phyloP scores from a whole-genome alignment of 768 basidiomycete species.

The Cantharellus anzutake region DNA sequence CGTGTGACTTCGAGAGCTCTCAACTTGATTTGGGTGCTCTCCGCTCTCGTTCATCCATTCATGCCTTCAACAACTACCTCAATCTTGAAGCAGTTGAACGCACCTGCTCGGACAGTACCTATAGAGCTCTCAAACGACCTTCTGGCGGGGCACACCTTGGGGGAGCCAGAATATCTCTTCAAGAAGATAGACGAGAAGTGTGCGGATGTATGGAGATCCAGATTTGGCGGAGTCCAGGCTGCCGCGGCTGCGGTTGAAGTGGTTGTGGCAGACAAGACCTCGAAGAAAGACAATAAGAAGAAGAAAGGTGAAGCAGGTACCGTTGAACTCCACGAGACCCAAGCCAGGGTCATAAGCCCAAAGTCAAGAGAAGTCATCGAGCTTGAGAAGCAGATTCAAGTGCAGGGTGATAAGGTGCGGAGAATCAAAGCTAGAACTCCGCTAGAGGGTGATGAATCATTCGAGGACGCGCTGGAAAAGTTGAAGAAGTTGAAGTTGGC shows the following conservation, averaged over 20 bases:
- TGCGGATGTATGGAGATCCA: constrained; percentile 61
- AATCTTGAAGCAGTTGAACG: constrained; percentile 76
- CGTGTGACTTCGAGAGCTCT: constrained; percentile 77
- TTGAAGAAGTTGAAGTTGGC: background rate
- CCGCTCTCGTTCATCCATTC: constrained; percentile 78
- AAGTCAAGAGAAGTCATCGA: constrained; percentile 56
- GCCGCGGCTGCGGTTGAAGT: constrained; percentile 23
- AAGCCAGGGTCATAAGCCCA: constrained; percentile 22
- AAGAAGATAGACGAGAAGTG: constrained; percentile 83
- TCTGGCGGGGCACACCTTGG: constrained; percentile 68
- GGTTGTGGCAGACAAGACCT: constrained; percentile 31
- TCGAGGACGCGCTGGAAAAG: background rate
- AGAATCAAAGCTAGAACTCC: constrained; percentile 30
- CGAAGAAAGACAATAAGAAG: constrained; percentile 28
- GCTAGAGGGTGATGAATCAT: constrained; percentile 17
- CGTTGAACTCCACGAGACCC: constrained; percentile 15
- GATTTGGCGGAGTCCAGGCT: constrained; percentile 52
- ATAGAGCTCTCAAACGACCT: constrained; percentile 59
- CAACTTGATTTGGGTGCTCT: constrained; percentile 84
- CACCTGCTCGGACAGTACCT: constrained; percentile 67
- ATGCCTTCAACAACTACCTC: constrained; percentile 80
- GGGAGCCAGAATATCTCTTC: constrained; percentile 78
- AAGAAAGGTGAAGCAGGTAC: constrained; percentile 25
- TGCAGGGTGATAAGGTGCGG: constrained; percentile 59
- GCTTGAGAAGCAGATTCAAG: constrained; percentile 53